These are phyloP conservation scores for Fusarium sp. DNA, from an alignment of 2,329 filamentous ascomycete species.

Conservation along the genomic window DNA sequence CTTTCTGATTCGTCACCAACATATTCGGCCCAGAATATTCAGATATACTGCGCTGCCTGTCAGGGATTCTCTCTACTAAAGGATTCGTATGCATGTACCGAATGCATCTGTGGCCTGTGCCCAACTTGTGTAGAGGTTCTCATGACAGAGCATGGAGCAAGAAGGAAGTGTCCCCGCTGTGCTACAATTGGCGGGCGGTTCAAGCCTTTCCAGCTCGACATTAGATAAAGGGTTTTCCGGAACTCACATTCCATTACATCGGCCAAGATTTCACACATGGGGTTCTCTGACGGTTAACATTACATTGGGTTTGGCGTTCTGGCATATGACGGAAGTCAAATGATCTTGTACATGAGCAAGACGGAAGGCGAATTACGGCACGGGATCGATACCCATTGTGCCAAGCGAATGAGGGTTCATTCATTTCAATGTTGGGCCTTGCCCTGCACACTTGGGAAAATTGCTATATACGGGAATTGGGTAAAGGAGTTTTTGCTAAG, in stretches of 20 bases:
- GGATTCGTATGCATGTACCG: conserved; percentile 92
- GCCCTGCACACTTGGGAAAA: conserved; percentile 19
- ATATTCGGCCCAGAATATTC: conserved; percentile 77
- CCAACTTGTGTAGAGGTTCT: conserved; percentile 85
- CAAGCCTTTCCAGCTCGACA: conserved; percentile 86
- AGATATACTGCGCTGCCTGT: conserved; percentile 94
- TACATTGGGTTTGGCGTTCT: conserved; percentile 42
- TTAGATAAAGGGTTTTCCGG: conserved; percentile 62
- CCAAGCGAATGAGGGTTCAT: conserved; percentile 27
- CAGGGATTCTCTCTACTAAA: conserved; percentile 78
- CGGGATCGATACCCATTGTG: conserved; percentile 20
- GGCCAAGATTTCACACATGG: conserved; percentile 11
- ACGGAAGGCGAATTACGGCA: conserved; percentile 30
- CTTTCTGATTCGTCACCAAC: conserved; percentile 76
- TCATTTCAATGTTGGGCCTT: conserved; percentile 26
- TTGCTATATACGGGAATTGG: conserved; percentile 31
- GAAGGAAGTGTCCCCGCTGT: conserved; percentile 81
- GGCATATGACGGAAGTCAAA: conserved; percentile 38
- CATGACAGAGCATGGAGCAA: conserved; percentile 77
- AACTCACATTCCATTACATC: conserved; percentile 30
- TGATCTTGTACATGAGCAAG: conserved; percentile 32
- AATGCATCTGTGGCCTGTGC: conserved; percentile 95
- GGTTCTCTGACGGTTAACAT: conserved; percentile 27
- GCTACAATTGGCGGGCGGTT: conserved; percentile 81
- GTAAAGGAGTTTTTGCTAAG: conserved; percentile 41